Evolutionary conservation across 1,284 basidiomycete genomes (phyloP).

Genomic region (Austroboletus novae-zelandiae): DNA sequence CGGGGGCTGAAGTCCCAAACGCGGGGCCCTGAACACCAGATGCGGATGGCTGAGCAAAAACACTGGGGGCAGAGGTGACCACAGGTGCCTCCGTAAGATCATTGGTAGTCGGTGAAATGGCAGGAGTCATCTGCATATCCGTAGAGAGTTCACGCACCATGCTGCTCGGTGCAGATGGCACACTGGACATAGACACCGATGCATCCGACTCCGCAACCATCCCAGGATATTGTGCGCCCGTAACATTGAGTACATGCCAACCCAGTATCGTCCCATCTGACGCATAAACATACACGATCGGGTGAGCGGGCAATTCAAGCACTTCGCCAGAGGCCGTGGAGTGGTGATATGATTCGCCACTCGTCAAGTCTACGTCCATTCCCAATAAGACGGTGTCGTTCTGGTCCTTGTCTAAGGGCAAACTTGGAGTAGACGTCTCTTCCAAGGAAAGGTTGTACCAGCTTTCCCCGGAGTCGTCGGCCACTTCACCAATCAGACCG

Average conservation of each 20-base stretch:
- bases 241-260: constrained; percentile 69
- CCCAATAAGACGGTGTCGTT: constrained; percentile 73
- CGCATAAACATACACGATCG: constrained; percentile 74
- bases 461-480: constrained; percentile 37
- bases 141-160: constrained; percentile 29
- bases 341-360: constrained; percentile 39
- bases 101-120: constrained; percentile 18
- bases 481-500: constrained; percentile 59
- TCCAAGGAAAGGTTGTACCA: constrained; percentile 78
- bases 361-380: constrained; percentile 70
- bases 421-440: constrained; percentile 63
- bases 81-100: constrained; percentile 11
- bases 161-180: constrained; percentile 13
- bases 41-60: constrained; percentile 29
- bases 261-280: constrained; percentile 79
- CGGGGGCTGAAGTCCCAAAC: constrained; percentile 10
- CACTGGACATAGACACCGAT: constrained; percentile 1
- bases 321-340: constrained; percentile 47
- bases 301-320: constrained; percentile 51
- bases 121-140: constrained; percentile 30
- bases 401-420: constrained; percentile 70
- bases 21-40: constrained; percentile 21
- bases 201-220: constrained; percentile 39
- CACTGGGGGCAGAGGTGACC: constrained; percentile 9
- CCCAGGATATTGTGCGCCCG: constrained; percentile 50